A percentile compares a stretch with the other conserved stretches of the same genome.
These are phyloP conservation scores for Gardenia jasminoides DNA, from an alignment of 257 asterid species.

Conservation along the genomic window DNA sequence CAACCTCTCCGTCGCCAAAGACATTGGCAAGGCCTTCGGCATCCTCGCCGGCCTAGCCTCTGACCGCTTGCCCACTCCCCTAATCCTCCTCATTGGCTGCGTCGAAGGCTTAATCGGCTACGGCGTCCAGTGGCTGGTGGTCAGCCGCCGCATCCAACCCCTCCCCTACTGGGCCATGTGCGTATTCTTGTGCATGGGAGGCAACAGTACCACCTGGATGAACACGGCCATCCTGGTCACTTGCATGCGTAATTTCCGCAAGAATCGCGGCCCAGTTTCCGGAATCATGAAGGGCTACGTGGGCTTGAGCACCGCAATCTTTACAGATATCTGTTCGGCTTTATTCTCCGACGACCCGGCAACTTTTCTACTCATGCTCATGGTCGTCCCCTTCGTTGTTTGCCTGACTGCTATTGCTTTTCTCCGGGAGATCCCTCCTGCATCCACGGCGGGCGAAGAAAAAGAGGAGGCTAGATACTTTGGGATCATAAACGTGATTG, in stretches of 20 bases:
- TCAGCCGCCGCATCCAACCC: conserved; percentile 79
- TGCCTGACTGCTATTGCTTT: conserved; percentile 70
- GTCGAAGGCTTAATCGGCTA: conserved; percentile 86
- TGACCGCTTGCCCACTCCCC: conserved; percentile 70
- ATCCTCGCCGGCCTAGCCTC: conserved; percentile 89
- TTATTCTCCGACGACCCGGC: conserved; percentile 80
- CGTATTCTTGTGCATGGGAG: conserved; percentile 90
- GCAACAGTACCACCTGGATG: conserved; percentile 99
- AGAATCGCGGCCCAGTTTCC: conserved; percentile 84
- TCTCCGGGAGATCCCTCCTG: conserved; percentile 93
- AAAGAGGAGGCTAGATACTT: conserved; percentile 60
- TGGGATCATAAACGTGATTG: conserved; percentile 68
- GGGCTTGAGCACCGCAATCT: conserved; percentile 93
- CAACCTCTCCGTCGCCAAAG: conserved; percentile 92
- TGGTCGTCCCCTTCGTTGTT: conserved; percentile 60
- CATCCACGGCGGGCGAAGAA: conserved; percentile 63
- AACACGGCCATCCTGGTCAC: conserved; percentile 89
- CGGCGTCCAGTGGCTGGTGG: conserved; percentile 98
- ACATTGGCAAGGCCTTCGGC: conserved; percentile 93
- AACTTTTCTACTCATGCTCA: conserved; percentile 66
- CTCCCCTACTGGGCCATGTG: conserved; percentile 96
- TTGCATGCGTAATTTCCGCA: conserved; percentile 81
- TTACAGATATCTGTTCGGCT: conserved; percentile 92
- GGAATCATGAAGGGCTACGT: conserved; percentile 92
- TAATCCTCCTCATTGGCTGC: conserved; percentile 73